Evolutionary conservation across 805 yeast genomes (phyloP).

Genomic region (Metschnikowia lachancei): DNA sequence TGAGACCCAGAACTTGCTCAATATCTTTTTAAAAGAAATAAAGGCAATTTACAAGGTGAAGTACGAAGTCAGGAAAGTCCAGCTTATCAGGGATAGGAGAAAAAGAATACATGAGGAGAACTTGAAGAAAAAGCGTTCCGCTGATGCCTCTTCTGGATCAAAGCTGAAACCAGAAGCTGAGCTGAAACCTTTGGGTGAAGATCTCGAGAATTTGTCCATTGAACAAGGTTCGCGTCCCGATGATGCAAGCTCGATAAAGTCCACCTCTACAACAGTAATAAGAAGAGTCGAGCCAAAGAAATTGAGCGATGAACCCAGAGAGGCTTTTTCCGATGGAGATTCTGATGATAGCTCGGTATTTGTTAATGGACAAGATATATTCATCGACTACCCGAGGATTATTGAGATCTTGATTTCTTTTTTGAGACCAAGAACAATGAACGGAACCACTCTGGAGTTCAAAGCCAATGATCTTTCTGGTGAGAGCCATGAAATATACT

Average conservation of each 20-base stretch:
- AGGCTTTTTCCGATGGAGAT: constrained; percentile 8
- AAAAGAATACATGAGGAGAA: constrained; percentile 1
- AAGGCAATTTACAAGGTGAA: constrained; percentile 71
- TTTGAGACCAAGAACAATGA: constrained; percentile 41
- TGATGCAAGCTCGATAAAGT: constrained; percentile 24
- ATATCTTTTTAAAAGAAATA: constrained; percentile 75
- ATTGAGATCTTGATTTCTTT: constrained; percentile 80
- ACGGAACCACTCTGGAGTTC: constrained; percentile 11
- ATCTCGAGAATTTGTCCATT: neutral
- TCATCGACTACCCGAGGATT: constrained; percentile 73
- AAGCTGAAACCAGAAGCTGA: neutral
- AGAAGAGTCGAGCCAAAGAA: constrained; percentile 12
- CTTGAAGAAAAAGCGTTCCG: neutral
- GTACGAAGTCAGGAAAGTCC: constrained; percentile 40
- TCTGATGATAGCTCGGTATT: constrained; percentile 29
- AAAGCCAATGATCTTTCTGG: constrained; percentile 28
- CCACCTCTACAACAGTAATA: constrained; percentile 27
- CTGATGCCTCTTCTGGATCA: neutral
- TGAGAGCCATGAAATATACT: constrained; percentile 38
- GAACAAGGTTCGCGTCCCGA: constrained; percentile 1
- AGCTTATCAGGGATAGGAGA: constrained; percentile 20
- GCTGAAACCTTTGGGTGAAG: neutral
- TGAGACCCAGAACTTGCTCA: constrained; percentile 76
- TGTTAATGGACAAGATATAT: constrained; percentile 65
- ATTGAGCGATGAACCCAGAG: constrained; percentile 2